Percentiles rank a stretch among this genome's conserved stretches.
Evolutionary conservation across 305 asterid genomes (phyloP).

Genomic region (Ajuga reptans): DNA sequence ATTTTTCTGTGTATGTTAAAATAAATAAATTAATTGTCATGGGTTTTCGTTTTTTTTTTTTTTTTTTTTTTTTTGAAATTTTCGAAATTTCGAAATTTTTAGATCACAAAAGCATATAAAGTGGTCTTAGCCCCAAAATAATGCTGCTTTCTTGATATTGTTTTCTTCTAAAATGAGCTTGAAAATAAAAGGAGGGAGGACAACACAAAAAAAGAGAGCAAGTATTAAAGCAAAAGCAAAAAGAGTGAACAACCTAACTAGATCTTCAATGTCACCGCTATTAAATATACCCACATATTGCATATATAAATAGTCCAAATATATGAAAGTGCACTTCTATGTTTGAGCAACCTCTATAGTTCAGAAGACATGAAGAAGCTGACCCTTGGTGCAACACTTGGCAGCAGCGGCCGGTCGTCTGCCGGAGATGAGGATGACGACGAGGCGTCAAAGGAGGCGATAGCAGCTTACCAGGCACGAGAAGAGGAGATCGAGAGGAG

Average conservation of each 20-base stretch:
- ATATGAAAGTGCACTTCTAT: conserved; percentile 2
- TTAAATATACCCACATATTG: no score
- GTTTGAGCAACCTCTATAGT: not conserved
- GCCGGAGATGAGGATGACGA: conserved; percentile 40
- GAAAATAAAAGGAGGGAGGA: conserved; percentile 38
- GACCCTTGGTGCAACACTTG: conserved; percentile 40
- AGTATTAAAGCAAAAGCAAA: conserved; percentile 60
- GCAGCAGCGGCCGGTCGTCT: conserved; percentile 60
- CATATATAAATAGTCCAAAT: not conserved
- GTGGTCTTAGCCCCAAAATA: conserved; percentile 20
- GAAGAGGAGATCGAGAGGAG: conserved; percentile 80
- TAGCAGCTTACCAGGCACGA: conserved; percentile 55
- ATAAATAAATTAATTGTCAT: no score
- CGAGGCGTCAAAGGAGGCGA: conserved; percentile 56
- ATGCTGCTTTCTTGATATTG: conserved; percentile 7
- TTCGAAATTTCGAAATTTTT: no score
- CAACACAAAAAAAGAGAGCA: conserved; percentile 21
- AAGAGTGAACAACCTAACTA: conserved; percentile 12
- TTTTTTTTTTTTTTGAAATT: no score
- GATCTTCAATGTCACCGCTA: not conserved
- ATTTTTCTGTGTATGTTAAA: no score
- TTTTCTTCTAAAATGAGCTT: conserved; percentile 30
- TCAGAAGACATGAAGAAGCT: conserved; percentile 23
- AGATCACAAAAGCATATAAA: conserved; percentile 15
- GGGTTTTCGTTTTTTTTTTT: no score